Base-by-base conservation (phyloP, 1,139 yeast genomes). In the Hyphopichia buzzinii region DNA sequence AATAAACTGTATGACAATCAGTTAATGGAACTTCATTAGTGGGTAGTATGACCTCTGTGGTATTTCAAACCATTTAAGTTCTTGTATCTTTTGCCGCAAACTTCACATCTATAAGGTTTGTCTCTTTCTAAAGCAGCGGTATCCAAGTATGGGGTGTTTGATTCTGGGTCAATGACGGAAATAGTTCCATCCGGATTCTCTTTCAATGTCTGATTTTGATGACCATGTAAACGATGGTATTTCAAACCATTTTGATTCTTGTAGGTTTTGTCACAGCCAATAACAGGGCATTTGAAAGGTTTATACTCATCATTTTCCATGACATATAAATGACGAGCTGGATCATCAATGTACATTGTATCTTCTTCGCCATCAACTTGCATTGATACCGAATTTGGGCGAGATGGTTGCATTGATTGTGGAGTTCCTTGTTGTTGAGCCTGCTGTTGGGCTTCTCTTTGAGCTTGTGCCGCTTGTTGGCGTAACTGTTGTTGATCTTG, bases 71-170 rank as follows among this genome's bases (percentile, higher is more conserved):
- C 99, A 61, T 92, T 92, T 54, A 92, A 72, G 58, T 92, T 92
- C 74, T 94, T 92, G 67, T 92, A 92, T 40, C 98, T 73, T 66
- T 92, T 94, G 39, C 97, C 97, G 64, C 99, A 92, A 32, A 92
- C 96, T 62, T 92, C 97, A 65, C 99, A 92, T 54, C 97, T 77
- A 61, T 92, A 92, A 25, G 98, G 99, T 66, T 94, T 94, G 67
- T 92, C 98, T 69, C 88, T 89, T 60, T 92, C 98, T 77, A 89
- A 79, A 26, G 92, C 95, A 48, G 84, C 80, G 6, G 96, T 96
- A 58, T 90, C 97, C 33, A 90, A 85, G 57, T 87, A 87, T 7
- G 96, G 96, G 37, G 89, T 79, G 55, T 88, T 88, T 30, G 90
- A 82, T 52, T 87, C 88, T 7, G 98, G 98, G 59, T 92, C 96